phyloP scores from a whole-genome alignment of 129 eudicot species.

The Saposhnikovia divaricata region DNA sequence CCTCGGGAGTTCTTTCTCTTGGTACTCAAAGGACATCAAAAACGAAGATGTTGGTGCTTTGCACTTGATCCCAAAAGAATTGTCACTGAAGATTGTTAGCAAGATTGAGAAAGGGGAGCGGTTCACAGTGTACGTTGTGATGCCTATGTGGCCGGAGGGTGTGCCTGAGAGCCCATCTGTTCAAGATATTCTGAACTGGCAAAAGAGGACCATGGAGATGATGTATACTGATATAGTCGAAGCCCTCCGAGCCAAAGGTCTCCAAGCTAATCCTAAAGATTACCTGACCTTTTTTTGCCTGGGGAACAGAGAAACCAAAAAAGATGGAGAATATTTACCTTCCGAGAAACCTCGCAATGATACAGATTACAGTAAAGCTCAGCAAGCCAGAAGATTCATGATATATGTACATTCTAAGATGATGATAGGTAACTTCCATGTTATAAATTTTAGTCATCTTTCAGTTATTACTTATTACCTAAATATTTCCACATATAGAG shows the following conservation, averaged over 20 bases:
- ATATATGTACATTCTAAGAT: conserved; percentile 79
- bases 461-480: background rate
- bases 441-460: background rate
- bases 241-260: conserved; percentile 55
- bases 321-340: conserved; percentile 58
- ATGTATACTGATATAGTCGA: conserved; percentile 70
- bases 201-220: conserved; percentile 78
- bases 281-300: conserved; percentile 69
- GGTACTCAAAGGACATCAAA: conserved; percentile 52
- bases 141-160: conserved; percentile 98
- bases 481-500: background rate
- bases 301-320: conserved; percentile 58
- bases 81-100: conserved; percentile 66
- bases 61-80: conserved; percentile 69
- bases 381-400: conserved; percentile 68
- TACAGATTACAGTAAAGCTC: conserved; percentile 54
- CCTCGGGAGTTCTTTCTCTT: conserved; percentile 73
- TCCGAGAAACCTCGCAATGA: conserved; percentile 36
- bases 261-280: conserved; percentile 53
- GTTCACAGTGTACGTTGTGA: conserved; percentile 57
- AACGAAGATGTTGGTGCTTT: conserved; percentile 53
- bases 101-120: conserved; percentile 76
- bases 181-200: conserved; percentile 76
- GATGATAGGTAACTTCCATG: conserved; percentile 62
- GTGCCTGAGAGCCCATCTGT: conserved; percentile 61